Base-by-base conservation (phyloP, 2,329 filamentous ascomycete genomes). In the Kalmusia sp. region DNA sequence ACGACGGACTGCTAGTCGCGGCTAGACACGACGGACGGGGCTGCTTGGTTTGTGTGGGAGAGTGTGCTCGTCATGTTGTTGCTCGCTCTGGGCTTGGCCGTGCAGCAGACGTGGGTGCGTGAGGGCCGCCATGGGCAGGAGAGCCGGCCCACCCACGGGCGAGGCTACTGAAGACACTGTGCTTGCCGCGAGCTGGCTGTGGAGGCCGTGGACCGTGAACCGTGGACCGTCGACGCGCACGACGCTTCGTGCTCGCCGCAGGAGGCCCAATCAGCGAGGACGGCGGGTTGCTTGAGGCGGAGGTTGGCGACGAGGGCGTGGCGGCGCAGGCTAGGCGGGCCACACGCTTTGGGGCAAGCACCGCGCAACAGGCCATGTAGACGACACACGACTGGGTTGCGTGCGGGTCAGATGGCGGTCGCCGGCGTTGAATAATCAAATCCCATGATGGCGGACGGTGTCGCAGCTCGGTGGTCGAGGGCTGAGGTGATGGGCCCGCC, bases 361-460 rank as follows among this genome's bases (percentile, higher is more conserved):
- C 51, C 6, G 35, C 47, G 38, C 33, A 49, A 19, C 31, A 17
- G 49, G 21, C 37, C 34, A 40, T 53, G 39, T 52, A 54, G 34
- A 54, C 48, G 54, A 53, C 31, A 49, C 41, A 33, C 21, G 44
- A 35, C 34, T 51, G 49, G 22, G 47, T 39, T 25, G 50, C 24
- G 54, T 47, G 55, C 59, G 61, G 61, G 63, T 63, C 62, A 63
- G 60, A 60, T 60, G 59, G 62, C 52, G 54, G 57, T 46, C 43
- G 51, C 54, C 51, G 49, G 60, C 55, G 55, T n/a, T 59, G 58
- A 48, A 55, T 53, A 60, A 61, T 57, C 57, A 58, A 55, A 55
- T 58, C 52, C 49, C 49, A 58, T 55, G 49, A 54, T 46, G 47
- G 30, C 41, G 38, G 35, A 27, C 43, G 25, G 45, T 24, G 24